Base-by-base conservation (phyloP, 345 rosid genomes). In the Linum usitatissimum region DNA sequence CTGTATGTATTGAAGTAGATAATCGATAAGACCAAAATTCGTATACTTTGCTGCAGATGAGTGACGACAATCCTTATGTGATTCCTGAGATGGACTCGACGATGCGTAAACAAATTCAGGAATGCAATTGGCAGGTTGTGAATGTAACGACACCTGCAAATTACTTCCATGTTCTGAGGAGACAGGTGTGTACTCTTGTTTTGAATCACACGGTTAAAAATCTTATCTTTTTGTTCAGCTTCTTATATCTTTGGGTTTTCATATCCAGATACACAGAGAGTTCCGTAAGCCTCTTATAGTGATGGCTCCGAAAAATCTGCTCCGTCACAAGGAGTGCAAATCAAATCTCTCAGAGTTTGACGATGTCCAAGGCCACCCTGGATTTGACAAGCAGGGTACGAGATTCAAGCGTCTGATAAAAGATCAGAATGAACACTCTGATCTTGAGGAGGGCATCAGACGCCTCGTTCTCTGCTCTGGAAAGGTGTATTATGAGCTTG, bases 331-430 rank as follows among this genome's bases (percentile, higher is more conserved):
- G 71, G 88, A 82, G 68, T 91, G 98, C 76, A 88, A 80, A 83
- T 91, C 98, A 62, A 91, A 91, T 73, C 83, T 91, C 39, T 86
- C 92, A 0, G 96, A 91, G 78, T 88, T 91, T 72, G 98, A 88
- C 71, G 96, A 91, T 75, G 96, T 85, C 18, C 83, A 88, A 85
- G 96, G 95, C 42, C 96, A 91, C 71, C 85, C 96, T 18, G 96
- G 98, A 55, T 91, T 88, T 64, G 98, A 91, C 79, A 91, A 88
- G 64, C 98, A 91, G 67, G 98, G 98, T 56, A 91, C 98, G 39
- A 78, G 98, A 70, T 91, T 91, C 66, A 91, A 91, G 79, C 78
- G 96, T 19, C 87, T 91, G 4, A 86, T 91, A 68, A 88, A 88
- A 80, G 98, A 91, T 72, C 88, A 86, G 73, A 88, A 75, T 36